Base-by-base conservation (phyloP, 2,329 filamentous ascomycete genomes). In the Stachybotrys chlorohalonatus region DNA sequence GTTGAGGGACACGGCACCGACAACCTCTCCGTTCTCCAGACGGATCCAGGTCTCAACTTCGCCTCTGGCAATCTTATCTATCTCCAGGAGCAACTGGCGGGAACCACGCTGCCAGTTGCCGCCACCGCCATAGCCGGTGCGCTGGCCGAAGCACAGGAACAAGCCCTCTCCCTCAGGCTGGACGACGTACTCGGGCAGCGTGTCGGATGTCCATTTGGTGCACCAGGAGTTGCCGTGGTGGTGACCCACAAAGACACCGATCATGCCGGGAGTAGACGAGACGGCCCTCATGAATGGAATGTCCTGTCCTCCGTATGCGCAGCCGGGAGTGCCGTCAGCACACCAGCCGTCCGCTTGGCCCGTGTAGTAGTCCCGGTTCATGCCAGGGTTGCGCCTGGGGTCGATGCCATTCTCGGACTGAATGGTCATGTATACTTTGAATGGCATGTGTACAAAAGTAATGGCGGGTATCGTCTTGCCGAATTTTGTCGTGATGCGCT, bases 41-140 rank as follows among this genome's bases (percentile, higher is more conserved):
- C 80, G 71, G 47, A 83, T 76, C 77, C 80, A 85, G 0, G 80
- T 83, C 52, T 80, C 73, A 0, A 81, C 62, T 31, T 73, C 72
- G 16, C 69, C 57, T 31, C 66, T 52, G 3, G 71, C 58, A 30
- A 84, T 66, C 56, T 82, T 76, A n/a, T 59, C 59, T n/a, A 52
- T 53, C 1, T 45, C 53, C 11, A 62, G 31, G 7, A 58, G 52
- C 7, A 62, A 31, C 51, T 62, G 59, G 1, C 81, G 71, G 7
- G 75, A 73, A 1, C 83, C 84, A 0, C 83, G 75, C 5, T 75
- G 74, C 77, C 78, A 84, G 42, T 72, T 70, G 0, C 82, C 80
- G 58, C 86, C 86, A 0, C 85, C 84, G 1, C 83, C 84, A 54
- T 86, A 86, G 1, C 84, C 84, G 0, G 80, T 77, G 58, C 84